Evolutionary conservation across 768 basidiomycete species (phyloP).

Genomic region (Royoungia palumana): DNA sequence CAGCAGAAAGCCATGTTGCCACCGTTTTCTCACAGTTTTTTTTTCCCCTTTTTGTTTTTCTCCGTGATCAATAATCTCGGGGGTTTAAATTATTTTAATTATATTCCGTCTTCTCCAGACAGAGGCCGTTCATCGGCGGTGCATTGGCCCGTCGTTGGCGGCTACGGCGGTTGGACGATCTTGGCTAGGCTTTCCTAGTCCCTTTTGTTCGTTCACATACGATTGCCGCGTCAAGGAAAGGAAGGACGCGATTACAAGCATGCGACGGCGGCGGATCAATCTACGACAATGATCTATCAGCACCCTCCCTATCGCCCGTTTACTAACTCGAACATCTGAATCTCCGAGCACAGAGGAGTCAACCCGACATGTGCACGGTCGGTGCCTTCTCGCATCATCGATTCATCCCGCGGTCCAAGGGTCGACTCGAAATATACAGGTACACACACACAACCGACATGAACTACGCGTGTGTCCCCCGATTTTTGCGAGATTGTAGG

Average conservation of each 20-base stretch:
- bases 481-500: background rate
- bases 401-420: background rate
- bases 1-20: constrained; percentile 10
- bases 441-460: constrained; percentile 3
- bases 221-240: background rate
- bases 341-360: too few species aligned
- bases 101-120: too few species aligned
- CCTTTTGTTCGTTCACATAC: background rate
- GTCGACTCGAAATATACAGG: background rate
- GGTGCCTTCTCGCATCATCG: too few species aligned
- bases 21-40: constrained; percentile 18
- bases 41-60: background rate
- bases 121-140: too few species aligned
- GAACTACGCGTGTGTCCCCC: constrained; percentile 2
- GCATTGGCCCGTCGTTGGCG: too few species aligned
- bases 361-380: background rate
- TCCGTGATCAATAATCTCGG: background rate
- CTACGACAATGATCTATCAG: background rate
- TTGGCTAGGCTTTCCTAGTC: background rate
- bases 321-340: background rate
- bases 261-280: constrained; percentile 24
- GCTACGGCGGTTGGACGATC: too few species aligned
- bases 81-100: too few species aligned
- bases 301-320: constrained; percentile 7
- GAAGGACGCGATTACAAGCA: background rate